phyloP scores from a whole-genome alignment of 83 land plant genomes.

The Picea mariana region DNA sequence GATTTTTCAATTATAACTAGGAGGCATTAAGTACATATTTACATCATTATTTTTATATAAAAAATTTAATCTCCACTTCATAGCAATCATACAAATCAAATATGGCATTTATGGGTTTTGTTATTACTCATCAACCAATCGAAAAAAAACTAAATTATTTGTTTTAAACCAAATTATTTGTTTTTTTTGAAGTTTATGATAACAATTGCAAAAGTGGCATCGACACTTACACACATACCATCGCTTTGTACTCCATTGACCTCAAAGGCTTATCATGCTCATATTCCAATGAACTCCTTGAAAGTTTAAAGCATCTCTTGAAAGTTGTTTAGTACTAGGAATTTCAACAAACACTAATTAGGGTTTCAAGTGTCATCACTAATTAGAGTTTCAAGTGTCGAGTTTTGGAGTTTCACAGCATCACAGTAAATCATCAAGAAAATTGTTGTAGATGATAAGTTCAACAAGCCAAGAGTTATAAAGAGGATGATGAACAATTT shows the following conservation, averaged over 20 bases:
- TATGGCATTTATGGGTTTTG: conserved; percentile 68
- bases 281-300: conserved; percentile 72
- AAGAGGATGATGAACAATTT: conserved; percentile 54
- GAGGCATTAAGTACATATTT: no score
- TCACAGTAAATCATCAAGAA: not conserved
- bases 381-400: no score
- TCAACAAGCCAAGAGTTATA: no score
- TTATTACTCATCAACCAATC: conserved; percentile 34
- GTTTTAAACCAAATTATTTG: no score
- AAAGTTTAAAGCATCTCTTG: conserved; percentile 68
- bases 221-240: conserved; percentile 51
- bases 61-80: conserved; percentile 34
- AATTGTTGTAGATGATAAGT: not conserved
- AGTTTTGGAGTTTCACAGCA: conserved; percentile 52
- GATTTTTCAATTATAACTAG: no score
- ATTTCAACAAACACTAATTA: conserved; percentile 47
- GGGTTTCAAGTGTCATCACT: conserved; percentile 36
- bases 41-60: not conserved
- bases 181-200: conserved; percentile 32
- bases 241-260: conserved; percentile 54
- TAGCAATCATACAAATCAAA: conserved; percentile 45
- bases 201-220: conserved; percentile 50
- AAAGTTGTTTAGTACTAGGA: conserved; percentile 63
- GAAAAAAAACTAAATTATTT: conserved; percentile 29
- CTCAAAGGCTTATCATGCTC: conserved; percentile 58